A percentile compares a stretch with the other conserved stretches of the same genome.
Conservation (phyloP, 495 filamentous ascomycete species). For the Pseudevernia furfuracea region DNA sequence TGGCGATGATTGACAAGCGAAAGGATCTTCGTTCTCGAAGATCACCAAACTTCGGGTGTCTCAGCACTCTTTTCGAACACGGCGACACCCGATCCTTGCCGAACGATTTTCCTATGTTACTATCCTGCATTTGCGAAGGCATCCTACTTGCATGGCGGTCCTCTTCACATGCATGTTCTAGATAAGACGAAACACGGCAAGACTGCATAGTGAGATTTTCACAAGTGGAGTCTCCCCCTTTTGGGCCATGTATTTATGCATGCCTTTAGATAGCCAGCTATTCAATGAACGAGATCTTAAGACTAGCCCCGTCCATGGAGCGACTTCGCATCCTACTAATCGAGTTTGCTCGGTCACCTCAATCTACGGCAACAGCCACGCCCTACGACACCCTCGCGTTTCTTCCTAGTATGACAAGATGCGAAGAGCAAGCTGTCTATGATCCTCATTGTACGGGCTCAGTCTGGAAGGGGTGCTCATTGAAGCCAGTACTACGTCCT, state of each 20-base stretch:
- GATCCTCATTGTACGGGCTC: not conserved
- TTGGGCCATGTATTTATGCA: not conserved
- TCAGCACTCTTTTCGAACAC: not conserved
- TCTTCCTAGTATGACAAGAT: not conserved
- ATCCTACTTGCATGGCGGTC: constrained; percentile 2
- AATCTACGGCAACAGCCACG: not conserved
- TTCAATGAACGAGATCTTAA: constrained; percentile 1
- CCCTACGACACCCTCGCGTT: not conserved
- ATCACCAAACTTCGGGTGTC: not conserved
- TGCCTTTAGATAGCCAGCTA: constrained; percentile 6
- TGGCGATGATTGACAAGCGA: not conserved
- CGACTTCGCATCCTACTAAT: not conserved
- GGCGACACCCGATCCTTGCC: not conserved
- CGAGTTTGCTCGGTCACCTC: too few relatives aligned
- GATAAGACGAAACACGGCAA: not conserved
- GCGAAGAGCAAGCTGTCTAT: not conserved
- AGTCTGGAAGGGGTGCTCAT: not conserved
- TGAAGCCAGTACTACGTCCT: not conserved
- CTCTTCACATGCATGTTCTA: constrained; percentile 3
- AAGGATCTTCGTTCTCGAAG: not conserved
- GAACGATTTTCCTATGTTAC: constrained; percentile 1
- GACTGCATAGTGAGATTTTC: not conserved
- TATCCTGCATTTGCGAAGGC: not conserved
- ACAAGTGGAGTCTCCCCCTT: not conserved
- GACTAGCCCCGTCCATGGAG: not conserved